phyloP scores from a whole-genome alignment of 2,329 filamentous ascomycete species.

The Sarocladium strictum region DNA sequence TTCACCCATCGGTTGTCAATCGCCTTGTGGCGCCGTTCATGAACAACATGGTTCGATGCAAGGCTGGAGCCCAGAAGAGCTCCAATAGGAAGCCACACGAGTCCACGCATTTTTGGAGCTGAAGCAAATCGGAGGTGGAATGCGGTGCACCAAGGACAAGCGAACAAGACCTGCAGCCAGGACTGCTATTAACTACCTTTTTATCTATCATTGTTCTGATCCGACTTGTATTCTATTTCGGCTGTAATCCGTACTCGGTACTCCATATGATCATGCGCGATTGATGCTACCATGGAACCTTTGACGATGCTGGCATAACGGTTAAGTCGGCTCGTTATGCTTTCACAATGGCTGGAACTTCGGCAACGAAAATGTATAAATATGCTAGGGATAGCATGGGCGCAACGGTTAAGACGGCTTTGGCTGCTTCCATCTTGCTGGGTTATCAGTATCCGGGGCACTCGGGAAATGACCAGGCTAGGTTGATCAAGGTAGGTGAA shows the following conservation, averaged over 20 bases:
- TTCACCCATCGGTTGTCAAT: not conserved
- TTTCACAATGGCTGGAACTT: not conserved
- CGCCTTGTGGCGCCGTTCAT: not conserved
- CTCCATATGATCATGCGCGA: no score
- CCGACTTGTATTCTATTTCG: not conserved
- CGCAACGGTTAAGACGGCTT: not conserved
- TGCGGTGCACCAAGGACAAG: not conserved
- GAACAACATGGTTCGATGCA: not conserved
- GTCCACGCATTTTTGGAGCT: not conserved
- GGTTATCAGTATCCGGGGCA: not conserved
- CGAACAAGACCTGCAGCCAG: not conserved
- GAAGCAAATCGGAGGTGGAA: not conserved
- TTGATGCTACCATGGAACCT: not conserved
- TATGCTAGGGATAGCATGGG: not conserved
- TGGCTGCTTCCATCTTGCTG: not conserved
- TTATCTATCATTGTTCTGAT: not conserved
- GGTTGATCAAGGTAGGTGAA: constrained; percentile 4
- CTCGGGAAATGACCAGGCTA: not conserved
- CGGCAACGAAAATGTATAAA: not conserved
- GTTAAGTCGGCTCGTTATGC: constrained; percentile 1
- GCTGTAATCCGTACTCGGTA: no score
- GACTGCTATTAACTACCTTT: not conserved
- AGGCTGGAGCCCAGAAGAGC: not conserved
- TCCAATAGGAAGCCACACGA: not conserved
- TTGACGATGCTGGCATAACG: not conserved